A percentile compares a stretch with the other conserved stretches of the same genome.
Evolutionary conservation across 2,329 filamentous ascomycete species (phyloP).

Genomic region (Hypoxylon sp.): DNA sequence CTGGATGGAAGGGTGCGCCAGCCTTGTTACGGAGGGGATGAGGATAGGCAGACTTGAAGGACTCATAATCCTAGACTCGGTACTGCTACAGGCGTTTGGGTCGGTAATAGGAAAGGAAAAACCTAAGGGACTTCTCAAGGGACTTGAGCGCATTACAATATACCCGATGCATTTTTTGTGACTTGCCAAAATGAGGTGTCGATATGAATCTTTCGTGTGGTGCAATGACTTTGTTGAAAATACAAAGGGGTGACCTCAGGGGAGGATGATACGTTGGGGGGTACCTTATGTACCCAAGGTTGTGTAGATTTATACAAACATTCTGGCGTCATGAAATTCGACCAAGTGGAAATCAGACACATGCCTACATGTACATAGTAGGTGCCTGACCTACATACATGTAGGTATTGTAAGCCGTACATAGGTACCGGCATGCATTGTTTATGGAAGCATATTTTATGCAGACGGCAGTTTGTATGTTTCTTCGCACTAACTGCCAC

Average conservation of each 20-base stretch:
- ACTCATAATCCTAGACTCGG: conserved; percentile 41
- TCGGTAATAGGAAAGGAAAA: conserved; percentile 48
- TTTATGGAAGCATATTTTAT: too few species aligned
- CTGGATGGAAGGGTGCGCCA: not conserved
- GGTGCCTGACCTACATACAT: too few species aligned
- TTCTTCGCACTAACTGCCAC: too few species aligned
- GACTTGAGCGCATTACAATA: conserved; percentile 50
- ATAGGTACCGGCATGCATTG: too few species aligned
- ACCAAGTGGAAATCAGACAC: too few species aligned
- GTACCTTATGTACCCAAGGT: not conserved
- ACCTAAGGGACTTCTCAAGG: conserved; percentile 37
- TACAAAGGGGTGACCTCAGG: not conserved
- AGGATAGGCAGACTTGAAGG: conserved; percentile 18
- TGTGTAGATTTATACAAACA: not conserved
- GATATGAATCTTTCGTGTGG: conserved; percentile 9
- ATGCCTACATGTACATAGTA: too few species aligned
- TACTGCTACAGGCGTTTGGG: conserved; percentile 48
- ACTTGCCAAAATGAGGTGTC: conserved; percentile 40
- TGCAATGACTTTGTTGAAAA: conserved; percentile 13
- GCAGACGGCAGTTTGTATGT: not conserved
- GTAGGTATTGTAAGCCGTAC: too few species aligned
- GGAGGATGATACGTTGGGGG: not conserved
- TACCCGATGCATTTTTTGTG: conserved; percentile 53
- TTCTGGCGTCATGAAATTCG: not conserved
- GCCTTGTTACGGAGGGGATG: conserved; percentile 18